Base-by-base conservation (phyloP, 2,329 filamentous ascomycete species). In the Exophiala xenobiotica region DNA sequence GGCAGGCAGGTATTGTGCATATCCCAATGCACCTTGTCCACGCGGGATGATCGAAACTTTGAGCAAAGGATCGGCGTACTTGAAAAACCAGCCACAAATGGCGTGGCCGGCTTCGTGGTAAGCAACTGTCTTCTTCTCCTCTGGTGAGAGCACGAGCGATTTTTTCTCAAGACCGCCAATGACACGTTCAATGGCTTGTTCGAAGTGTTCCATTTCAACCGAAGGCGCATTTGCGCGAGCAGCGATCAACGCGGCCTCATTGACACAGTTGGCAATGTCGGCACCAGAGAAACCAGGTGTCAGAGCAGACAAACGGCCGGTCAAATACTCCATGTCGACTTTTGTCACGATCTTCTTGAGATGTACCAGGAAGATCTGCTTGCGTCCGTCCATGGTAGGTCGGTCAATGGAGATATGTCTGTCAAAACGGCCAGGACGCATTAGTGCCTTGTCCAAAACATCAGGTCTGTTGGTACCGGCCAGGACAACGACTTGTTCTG, bases 41-140 rank as follows among this genome's bases (percentile, higher is more conserved):
- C 93, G 90, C 14, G 93, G 93, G 64, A 99, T 97, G 71, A 99
- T 99, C 51, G 91, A 96, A 38, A 99, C 93, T 76, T 99, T 99
- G 53, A 99, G 85, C 3, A 99, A 82, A 14, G 93, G 93, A 65
- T 99, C 93, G n/a, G 93, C 93, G 69, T 88, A 90, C 71, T 89
- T 83, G 75, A 99, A 88, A 78, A 87, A 99, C 93, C 93, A 99
- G 52, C 93, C 93, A 69, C 93, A 99, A 68, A 99, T 95, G 59
- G 93, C 93, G 70, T 99, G 93, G 52, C 93, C 93, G 26, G 93
- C 93, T 76, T 99, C 93, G 73, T 99, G 93, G 71, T 99, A 99
- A 4, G 93, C 93, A 37, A 97, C 93, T 11, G 90, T 95, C 68
- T 82, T 87, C 81, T 97, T 97, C 77, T 99, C 93, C 63, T 90